These are phyloP conservation scores for Pycnococcus provasolii DNA, from an alignment of 139 green algal species.

Conservation along the genomic window DNA sequence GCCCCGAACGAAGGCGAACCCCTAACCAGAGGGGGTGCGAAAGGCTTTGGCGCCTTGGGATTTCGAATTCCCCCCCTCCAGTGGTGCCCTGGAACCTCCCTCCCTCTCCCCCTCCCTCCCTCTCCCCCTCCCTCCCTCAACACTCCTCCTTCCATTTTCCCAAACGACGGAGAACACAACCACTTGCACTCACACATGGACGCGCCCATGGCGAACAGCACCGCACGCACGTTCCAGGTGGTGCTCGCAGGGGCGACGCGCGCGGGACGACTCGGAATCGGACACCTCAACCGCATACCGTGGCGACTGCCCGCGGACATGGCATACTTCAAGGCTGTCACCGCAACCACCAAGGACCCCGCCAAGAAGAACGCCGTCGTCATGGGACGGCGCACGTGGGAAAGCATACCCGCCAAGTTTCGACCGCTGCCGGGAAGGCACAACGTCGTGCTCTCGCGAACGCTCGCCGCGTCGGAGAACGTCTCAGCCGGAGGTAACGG, in stretches of 20 bases:
- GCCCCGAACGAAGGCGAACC: too few relatives aligned
- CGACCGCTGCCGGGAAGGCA: slow-evolving; percentile 73
- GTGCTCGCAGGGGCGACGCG: slow-evolving; percentile 64
- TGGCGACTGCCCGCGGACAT: slow-evolving; percentile 76
- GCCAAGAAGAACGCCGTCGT: slow-evolving; percentile 83
- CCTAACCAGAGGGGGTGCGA: too few relatives aligned
- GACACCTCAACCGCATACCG: slow-evolving; percentile 50
- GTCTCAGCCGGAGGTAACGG: not conserved
- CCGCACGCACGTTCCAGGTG: slow-evolving; percentile 53
- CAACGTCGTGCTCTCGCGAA: slow-evolving; percentile 81
- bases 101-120: too few relatives aligned
- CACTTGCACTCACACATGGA: too few relatives aligned
- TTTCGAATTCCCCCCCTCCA: too few relatives aligned
- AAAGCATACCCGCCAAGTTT: slow-evolving; percentile 86
- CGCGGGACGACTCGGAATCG: slow-evolving; percentile 57
- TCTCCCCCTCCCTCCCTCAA: too few relatives aligned
- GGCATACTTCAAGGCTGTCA: slow-evolving; percentile 82
- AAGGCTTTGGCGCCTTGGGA: too few relatives aligned
- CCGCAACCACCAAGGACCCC: slow-evolving; percentile 39
- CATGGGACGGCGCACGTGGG: slow-evolving; percentile 97
- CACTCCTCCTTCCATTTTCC: too few relatives aligned
- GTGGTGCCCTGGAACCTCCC: too few relatives aligned
- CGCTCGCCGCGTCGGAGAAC: slow-evolving; percentile 14
- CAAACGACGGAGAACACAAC: too few relatives aligned
- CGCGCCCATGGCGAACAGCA: not conserved